phyloP scores from a whole-genome alignment of 1,284 basidiomycete species.

The Vanrija sp. region DNA sequence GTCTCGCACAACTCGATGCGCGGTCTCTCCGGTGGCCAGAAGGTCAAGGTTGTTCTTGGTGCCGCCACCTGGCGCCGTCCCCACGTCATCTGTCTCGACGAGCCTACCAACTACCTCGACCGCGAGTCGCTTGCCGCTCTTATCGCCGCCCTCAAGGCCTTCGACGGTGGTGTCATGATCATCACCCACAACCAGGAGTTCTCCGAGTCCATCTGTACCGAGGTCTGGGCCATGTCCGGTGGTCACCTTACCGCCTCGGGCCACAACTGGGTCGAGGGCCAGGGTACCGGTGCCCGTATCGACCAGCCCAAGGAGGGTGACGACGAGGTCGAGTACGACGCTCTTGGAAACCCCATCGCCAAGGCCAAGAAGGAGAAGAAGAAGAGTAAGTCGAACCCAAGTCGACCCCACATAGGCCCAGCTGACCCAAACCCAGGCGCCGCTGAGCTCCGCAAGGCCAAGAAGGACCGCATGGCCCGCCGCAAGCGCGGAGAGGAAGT shows the following conservation, averaged over 20 bases:
- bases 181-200: constrained; percentile 98
- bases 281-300: constrained; percentile 81
- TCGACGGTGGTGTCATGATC: constrained; percentile 93
- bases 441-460: constrained; percentile 74
- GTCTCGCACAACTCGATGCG: constrained; percentile 95
- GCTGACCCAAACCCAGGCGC: constrained; percentile 45
- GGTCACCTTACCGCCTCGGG: constrained; percentile 89
- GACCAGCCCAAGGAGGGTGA: constrained; percentile 83
- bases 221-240: constrained; percentile 74
- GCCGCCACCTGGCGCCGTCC: constrained; percentile 98
- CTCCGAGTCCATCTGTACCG: constrained; percentile 81
- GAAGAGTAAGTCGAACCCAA: constrained; percentile 51
- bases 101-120: constrained; percentile 93
- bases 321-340: constrained; percentile 84
- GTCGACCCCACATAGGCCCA: no score
- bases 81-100: constrained; percentile 95
- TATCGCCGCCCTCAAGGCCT: constrained; percentile 91
- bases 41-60: constrained; percentile 98
- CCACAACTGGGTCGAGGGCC: constrained; percentile 98
- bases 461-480: constrained; percentile 93
- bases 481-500: constrained; percentile 53
- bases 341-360: constrained; percentile 94
- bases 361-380: constrained; percentile 76
- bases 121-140: constrained; percentile 95
- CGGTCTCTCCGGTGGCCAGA: constrained; percentile 89